Evolutionary conservation across 192 early-diverging fungal species (phyloP), one percentile per base, ranked within the genome.

Genomic region (Podila horticola): DNA sequence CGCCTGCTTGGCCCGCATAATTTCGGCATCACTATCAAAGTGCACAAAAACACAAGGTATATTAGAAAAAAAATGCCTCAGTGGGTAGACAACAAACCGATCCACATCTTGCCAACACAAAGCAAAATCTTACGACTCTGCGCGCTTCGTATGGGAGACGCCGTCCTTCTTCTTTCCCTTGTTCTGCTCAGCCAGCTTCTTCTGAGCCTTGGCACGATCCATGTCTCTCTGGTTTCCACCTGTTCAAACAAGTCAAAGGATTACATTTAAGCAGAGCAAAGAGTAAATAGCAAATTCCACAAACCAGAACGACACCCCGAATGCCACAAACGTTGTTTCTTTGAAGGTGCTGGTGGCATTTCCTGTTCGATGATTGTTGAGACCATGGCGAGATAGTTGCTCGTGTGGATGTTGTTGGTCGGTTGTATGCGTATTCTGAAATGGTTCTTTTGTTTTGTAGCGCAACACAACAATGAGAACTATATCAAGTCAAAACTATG

Each of bases 131-230:
- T 70, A 76, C 74, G 61, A 64, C 29, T 76, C 74, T 3, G 67
- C 67, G 36, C 74, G 74, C 74, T 76, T 76, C 45, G 62, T 34
- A 38, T 66, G 61, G 8, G 74, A 76, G 38, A 69, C 29, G 3
- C 70, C 75, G 50, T 61, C 28, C 6, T 48, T 64, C 52, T 79
- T 79, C 61, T 79, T 79, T 49, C 69, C 58, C 60, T 72, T 79
- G 69, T 71, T 71, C 36, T 20, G 60, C 41, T 67, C 59, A 8
- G 75, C 75, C 48, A 72, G 24, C 61, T 79, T 79, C 65, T 79
- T 79, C 52, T 79, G 75, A 57, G 75, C 75, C 61, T 79, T 79
- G 17, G 58, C 70, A 69, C 75, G 75, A 65, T 79, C 75, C 69
- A 49, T 71, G 41, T 79, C 75, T 33, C 75, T 64, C 70, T 79